Evolutionary conservation across 495 filamentous ascomycete genomes (phyloP), one percentile per base, ranked within the genome.

Genomic region (Articulospora tetracladia): DNA sequence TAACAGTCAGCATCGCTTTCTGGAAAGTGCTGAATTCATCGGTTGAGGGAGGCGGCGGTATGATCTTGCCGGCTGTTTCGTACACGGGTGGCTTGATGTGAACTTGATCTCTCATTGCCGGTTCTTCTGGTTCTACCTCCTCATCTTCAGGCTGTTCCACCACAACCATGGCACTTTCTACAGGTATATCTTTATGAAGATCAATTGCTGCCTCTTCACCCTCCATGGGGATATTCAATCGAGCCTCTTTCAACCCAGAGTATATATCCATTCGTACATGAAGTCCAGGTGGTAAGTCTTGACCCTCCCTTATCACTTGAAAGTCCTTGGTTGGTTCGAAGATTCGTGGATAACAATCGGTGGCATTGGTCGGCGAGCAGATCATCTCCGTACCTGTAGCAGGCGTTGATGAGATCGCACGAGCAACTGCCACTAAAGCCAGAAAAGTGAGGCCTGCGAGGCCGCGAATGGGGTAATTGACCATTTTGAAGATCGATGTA

Each of bases 311-410:
- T 32, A 89, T 75, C 22, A 74, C 62, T 60, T 87, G 83, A 66
- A 88, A 89, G 39, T 85, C 74, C 48, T 81, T 63, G 0, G 83
- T 89, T 0, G 86, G 72, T 25, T 78, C 74, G 60, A 89, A 89
- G 39, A 83, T 59, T 56, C 76, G 77, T 22, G 86, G 85, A 64
- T 89, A 88, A 67, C 86, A 89, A 30, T 83, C 82, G 28, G 76
- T 72, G 0, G 78, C 73, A 64, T 85, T 74, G 28, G 72, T 67
- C 20, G 80, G 81, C 62, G 86, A 83, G 58, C 86, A 89, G 64
- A 89, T 86, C n/a, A 87, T 71, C 27, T 85, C 77, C 20, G 69
- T 55, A 10, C 59, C 50, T 53, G 56, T 53, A 1, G 65, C 19
- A 22, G 56, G 46, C 12, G 60, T 15, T 12, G 51, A n/a, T 8